Evolutionary conservation across 2,329 filamentous ascomycete genomes (phyloP).

Genomic region (Corniculantispora saksenae): DNA sequence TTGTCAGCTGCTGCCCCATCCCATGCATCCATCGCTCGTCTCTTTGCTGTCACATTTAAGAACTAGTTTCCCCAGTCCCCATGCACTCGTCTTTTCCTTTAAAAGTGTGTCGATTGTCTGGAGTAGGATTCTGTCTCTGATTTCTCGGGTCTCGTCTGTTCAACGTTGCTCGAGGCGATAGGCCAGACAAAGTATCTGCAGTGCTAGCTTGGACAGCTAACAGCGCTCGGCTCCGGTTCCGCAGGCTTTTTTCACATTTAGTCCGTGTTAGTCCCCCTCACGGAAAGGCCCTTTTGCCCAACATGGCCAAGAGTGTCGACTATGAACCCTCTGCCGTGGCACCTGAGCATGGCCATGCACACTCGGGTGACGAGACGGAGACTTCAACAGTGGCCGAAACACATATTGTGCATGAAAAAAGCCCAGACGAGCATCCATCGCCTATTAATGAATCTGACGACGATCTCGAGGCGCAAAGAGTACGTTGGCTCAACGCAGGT

Average conservation of each 20-base stretch:
- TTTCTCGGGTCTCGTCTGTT: neutral
- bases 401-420: conserved; percentile 15
- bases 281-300: neutral
- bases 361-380: conserved; percentile 13
- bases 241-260: neutral
- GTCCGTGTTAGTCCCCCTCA: neutral
- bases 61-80: neutral
- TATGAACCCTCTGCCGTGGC: neutral
- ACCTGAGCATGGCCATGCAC: neutral
- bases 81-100: neutral
- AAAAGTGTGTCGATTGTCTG: neutral
- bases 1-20: neutral
- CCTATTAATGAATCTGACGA: conserved; percentile 20
- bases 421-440: conserved; percentile 20
- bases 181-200: neutral
- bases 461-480: conserved; percentile 28
- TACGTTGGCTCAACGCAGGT: conserved; percentile 9
- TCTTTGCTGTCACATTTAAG: conserved; percentile 4
- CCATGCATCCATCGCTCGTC: no score
- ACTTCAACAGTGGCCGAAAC: conserved; percentile 22
- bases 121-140: neutral
- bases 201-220: no score
- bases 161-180: neutral
- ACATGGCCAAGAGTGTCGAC: neutral
- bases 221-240: neutral